These are phyloP conservation scores for Coniella vitis DNA, from an alignment of 2,329 filamentous ascomycete genomes.

Conservation along the genomic window DNA sequence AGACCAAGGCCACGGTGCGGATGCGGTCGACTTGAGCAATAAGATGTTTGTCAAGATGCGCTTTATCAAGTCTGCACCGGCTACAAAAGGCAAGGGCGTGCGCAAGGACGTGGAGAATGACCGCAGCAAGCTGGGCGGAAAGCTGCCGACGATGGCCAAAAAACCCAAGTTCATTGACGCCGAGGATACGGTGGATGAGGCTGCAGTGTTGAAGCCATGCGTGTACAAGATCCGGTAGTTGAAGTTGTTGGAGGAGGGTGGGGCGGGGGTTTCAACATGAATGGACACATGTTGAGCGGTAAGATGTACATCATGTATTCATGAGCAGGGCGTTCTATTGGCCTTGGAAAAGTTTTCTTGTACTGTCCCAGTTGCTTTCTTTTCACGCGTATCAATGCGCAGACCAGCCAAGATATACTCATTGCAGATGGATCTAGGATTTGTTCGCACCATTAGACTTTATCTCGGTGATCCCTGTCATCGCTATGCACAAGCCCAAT, in stretches of 20 bases:
- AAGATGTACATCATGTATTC: no score
- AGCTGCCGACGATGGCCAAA: slow-evolving; percentile 26
- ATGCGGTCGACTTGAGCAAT: slow-evolving; percentile 73
- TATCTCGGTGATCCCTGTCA: slow-evolving; percentile 1
- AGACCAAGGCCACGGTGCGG: slow-evolving; percentile 51
- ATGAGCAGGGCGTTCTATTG: no score
- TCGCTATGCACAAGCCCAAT: slow-evolving; percentile 13
- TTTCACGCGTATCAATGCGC: no score
- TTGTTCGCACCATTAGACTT: not conserved
- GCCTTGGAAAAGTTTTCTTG: no score
- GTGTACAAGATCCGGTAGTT: slow-evolving; percentile 81
- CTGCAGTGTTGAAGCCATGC: slow-evolving; percentile 76
- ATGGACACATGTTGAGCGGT: not conserved
- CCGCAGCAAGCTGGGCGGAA: slow-evolving; percentile 17
- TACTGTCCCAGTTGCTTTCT: no score
- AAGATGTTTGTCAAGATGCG: slow-evolving; percentile 99
- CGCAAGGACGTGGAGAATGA: slow-evolving; percentile 57
- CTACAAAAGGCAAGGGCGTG: slow-evolving; percentile 69
- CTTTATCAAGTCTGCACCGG: slow-evolving; percentile 77
- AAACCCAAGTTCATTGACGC: slow-evolving; percentile 53
- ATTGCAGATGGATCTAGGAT: not conserved
- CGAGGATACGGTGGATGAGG: slow-evolving; percentile 56
- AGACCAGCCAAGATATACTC: not conserved
- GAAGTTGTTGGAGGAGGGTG: not conserved
- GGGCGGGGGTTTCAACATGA: not conserved